A percentile compares a stretch with the other conserved stretches of the same genome.
Evolutionary conservation across 2,329 filamentous ascomycete genomes (phyloP).

Genomic region (Arthrobotrys sinensis): DNA sequence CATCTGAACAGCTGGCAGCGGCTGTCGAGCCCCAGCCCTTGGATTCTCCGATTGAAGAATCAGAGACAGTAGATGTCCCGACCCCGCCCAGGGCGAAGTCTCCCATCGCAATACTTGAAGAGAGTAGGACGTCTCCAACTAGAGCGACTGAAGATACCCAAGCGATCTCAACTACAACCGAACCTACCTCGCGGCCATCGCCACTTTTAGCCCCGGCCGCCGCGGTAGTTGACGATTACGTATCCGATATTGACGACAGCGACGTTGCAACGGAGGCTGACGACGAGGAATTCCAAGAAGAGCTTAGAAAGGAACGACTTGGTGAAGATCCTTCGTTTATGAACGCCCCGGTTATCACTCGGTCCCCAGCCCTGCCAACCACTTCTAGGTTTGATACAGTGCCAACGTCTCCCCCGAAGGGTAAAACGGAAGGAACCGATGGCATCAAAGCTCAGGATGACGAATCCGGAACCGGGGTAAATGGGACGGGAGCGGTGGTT

Average conservation of each 20-base stretch:
- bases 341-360: neutral
- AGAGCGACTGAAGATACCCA: neutral
- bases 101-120: neutral
- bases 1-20: neutral
- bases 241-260: slow-evolving; percentile 53
- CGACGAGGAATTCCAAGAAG: slow-evolving; percentile 58
- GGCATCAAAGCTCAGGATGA: neutral
- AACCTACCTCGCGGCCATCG: neutral
- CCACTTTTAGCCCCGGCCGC: slow-evolving; percentile 13
- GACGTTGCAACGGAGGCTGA: slow-evolving; percentile 52
- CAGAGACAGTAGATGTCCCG: neutral
- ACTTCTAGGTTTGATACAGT: neutral
- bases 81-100: neutral
- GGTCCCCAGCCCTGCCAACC: neutral
- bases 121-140: neutral
- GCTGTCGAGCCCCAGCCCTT: neutral
- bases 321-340: slow-evolving; percentile 14
- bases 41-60: neutral
- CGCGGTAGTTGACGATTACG: slow-evolving; percentile 41
- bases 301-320: slow-evolving; percentile 59
- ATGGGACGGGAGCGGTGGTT: neutral
- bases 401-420: neutral
- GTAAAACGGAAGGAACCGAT: neutral
- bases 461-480: neutral
- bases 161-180: neutral